phyloP scores from a whole-genome alignment of 495 filamentous ascomycete genomes.

The Poronia punctata region DNA sequence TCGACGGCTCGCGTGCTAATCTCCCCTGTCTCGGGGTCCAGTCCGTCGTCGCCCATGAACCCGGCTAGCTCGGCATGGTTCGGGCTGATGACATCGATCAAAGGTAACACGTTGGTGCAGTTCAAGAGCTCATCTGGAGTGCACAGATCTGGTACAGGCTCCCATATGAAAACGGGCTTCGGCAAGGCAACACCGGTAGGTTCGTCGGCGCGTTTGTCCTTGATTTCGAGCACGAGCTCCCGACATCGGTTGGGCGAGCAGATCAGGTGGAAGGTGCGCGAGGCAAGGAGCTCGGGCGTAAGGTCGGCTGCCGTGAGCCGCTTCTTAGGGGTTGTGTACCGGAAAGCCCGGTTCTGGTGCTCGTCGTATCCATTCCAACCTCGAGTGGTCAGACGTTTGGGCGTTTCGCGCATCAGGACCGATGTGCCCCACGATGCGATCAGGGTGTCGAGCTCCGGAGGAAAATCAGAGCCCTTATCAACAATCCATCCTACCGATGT shows the following conservation, averaged over 20 bases:
- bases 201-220: constrained; percentile 40
- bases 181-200: no score
- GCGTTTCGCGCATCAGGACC: constrained; percentile 58
- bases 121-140: constrained; percentile 65
- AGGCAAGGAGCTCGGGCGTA: constrained; percentile 47
- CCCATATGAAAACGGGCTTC: constrained; percentile 81
- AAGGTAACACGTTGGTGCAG: constrained; percentile 60
- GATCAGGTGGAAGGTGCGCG: constrained; percentile 80
- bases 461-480: constrained; percentile 84
- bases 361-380: constrained; percentile 83
- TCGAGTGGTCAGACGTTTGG: constrained; percentile 68
- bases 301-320: constrained; percentile 52
- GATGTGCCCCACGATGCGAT: constrained; percentile 69
- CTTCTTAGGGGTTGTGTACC: constrained; percentile 80
- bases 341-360: constrained; percentile 58
- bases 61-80: constrained; percentile 80
- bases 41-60: constrained; percentile 58
- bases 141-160: constrained; percentile 87
- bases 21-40: constrained; percentile 41
- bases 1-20: constrained; percentile 48
- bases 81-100: constrained; percentile 80
- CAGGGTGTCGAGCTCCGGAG: constrained; percentile 49
- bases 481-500: constrained; percentile 77
- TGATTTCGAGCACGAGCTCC: constrained; percentile 57
- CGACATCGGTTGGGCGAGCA: constrained; percentile 76